phyloP scores from a whole-genome alignment of 768 basidiomycete species.

The Lepiota brunneoincarnata region DNA sequence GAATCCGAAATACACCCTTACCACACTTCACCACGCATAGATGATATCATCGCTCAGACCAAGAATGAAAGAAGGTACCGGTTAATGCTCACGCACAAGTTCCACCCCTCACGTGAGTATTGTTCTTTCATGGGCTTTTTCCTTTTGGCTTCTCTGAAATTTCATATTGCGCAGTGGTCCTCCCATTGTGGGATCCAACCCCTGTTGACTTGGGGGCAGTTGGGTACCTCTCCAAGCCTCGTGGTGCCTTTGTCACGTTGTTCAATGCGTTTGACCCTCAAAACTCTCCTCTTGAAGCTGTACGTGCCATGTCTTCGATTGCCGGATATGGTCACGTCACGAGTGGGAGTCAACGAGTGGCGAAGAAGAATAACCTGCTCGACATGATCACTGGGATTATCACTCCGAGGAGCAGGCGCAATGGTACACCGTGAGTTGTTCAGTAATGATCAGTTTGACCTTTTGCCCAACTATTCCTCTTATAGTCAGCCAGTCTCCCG shows the following conservation, averaged over 20 bases:
- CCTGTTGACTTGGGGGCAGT: conserved; percentile 66
- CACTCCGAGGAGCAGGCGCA: not conserved
- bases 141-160: not conserved
- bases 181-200: conserved; percentile 72
- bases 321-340: conserved; percentile 14
- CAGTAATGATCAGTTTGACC: not conserved
- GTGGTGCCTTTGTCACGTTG: conserved; percentile 68
- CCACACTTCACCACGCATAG: conserved; percentile 24
- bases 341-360: conserved; percentile 1
- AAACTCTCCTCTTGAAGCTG: conserved; percentile 18
- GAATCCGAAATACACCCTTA: conserved; percentile 13
- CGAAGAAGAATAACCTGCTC: conserved; percentile 9
- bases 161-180: conserved; percentile 38
- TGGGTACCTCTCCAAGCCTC: conserved; percentile 67
- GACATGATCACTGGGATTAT: conserved; percentile 12
- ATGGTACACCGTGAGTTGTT: conserved; percentile 6
- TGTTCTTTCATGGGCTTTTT: conserved; percentile 7
- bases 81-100: conserved; percentile 61
- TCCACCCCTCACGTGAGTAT: conserved; percentile 62
- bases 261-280: conserved; percentile 65
- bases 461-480: not conserved
- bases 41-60: conserved; percentile 36
- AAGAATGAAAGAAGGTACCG: conserved; percentile 69
- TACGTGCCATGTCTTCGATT: conserved; percentile 15
- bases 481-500: conserved; percentile 3